Evolutionary conservation across 768 basidiomycete genomes (phyloP), one percentile per base, ranked within the genome.

Genomic region (Xerocomus brunneocitrinus): DNA sequence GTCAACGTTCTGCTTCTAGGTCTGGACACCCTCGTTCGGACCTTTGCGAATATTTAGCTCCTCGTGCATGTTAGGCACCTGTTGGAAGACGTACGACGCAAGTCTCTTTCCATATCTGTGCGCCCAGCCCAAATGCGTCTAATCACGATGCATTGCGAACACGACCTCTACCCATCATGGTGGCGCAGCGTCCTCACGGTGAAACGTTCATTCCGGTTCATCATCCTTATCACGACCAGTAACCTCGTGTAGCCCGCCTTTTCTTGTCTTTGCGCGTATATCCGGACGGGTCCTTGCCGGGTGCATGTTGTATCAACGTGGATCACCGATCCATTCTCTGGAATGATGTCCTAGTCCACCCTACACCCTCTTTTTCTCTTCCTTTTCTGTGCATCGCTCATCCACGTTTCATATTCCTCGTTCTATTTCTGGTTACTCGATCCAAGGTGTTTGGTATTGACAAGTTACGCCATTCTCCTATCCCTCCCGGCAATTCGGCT

Each of bases 231-330:
- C 47, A 19, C 19, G 39, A 30, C 31, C 22, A 27, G 27, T 32
- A 25, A 39, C 27, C 43, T 31, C n/a, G 32, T 31, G 36, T 32
- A n/a, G 8, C 40, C 35, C 6, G 25, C 12, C 4, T 22, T 38
- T n/a, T 2, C 30, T 32, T 32, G 13, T 25, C 12, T 35, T 28
- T 13, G 3, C 34, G 16, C 39, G 44, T 35, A 14, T 35, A 27
- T 43, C 14, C 28, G 48, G 59, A 28, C 4, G 30, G 6, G 31
- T 44, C 39, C 30, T 19, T 53, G 16, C 53, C 32, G 45, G 40
- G 19, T 52, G 35, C 56, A 62, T 31, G 62, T 47, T 46, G 54
- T 8, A 43, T 44, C 62, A 53, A 51, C 43, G 63, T 62, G 59
- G 62, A 53, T 51, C 40, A 25, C 27, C 50, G 47, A 50, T 62